Evolutionary conservation across 2,329 filamentous ascomycete genomes (phyloP).

Genomic region (Ophiocordyceps sinensis): DNA sequence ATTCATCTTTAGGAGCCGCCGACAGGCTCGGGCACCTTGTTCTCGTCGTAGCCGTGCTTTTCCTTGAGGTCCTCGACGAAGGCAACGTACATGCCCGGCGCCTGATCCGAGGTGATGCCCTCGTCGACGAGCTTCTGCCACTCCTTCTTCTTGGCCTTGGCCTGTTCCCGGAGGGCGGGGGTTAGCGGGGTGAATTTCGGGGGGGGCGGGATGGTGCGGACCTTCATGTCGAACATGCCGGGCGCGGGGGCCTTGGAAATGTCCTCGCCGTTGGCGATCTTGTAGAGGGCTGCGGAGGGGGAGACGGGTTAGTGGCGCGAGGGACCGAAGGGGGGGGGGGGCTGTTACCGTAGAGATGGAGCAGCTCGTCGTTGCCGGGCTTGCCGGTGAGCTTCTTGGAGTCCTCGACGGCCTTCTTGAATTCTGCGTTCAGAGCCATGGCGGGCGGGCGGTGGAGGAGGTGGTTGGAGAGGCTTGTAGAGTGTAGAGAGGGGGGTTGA

Average conservation of each 20-base stretch:
- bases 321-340: too few relatives aligned
- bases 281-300: constrained; percentile 35
- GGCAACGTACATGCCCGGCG: constrained; percentile 64
- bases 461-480: not conserved
- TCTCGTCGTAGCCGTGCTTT: constrained; percentile 51
- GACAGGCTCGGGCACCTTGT: constrained; percentile 48
- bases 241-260: constrained; percentile 40
- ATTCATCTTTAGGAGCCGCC: constrained; percentile 7
- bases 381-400: constrained; percentile 53
- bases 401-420: constrained; percentile 44
- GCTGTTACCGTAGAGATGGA: constrained; percentile 41
- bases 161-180: constrained; percentile 27
- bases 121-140: constrained; percentile 61
- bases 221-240: constrained; percentile 59
- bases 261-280: constrained; percentile 42
- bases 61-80: constrained; percentile 58
- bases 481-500: not conserved
- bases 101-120: constrained; percentile 45
- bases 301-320: not conserved
- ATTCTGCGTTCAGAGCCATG: constrained; percentile 31
- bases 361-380: constrained; percentile 49
- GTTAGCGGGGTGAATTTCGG: not conserved
- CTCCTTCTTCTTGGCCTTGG: constrained; percentile 65
- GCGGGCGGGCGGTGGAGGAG: constrained; percentile 6
- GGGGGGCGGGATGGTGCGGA: constrained; percentile 12